Evolutionary conservation across 768 basidiomycete species (phyloP).

Genomic region (Leucocoprinus birnbaumii): DNA sequence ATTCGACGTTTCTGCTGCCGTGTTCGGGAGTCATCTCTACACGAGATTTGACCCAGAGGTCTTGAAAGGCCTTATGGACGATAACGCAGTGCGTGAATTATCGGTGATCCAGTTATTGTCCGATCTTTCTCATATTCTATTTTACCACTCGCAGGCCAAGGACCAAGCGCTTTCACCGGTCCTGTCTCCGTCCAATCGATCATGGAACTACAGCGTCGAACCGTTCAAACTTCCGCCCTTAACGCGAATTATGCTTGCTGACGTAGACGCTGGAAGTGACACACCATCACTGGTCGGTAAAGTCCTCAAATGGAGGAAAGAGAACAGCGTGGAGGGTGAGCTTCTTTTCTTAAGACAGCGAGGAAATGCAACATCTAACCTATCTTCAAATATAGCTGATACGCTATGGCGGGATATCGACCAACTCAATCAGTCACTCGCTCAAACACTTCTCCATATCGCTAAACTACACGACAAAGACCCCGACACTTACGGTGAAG

Average conservation of each 20-base stretch:
- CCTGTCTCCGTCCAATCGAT: conserved; percentile 59
- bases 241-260: conserved; percentile 85
- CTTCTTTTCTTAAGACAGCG: background rate
- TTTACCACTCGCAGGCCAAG: conserved; percentile 9
- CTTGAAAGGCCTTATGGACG: conserved; percentile 62
- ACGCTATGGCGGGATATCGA: conserved; percentile 65
- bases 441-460: conserved; percentile 47
- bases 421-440: conserved; percentile 57
- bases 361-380: background rate
- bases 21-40: conserved; percentile 93
- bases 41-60: conserved; percentile 79
- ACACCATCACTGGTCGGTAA: conserved; percentile 92
- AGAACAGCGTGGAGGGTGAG: conserved; percentile 54
- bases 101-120: background rate
- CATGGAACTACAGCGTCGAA: conserved; percentile 71
- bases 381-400: conserved; percentile 40
- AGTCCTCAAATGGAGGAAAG: conserved; percentile 86
- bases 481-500: conserved; percentile 46
- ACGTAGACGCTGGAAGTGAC: conserved; percentile 94
- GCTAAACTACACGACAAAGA: conserved; percentile 47
- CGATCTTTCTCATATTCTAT: conserved; percentile 7
- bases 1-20: conserved; percentile 93
- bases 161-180: conserved; percentile 41
- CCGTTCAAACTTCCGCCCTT: conserved; percentile 83
- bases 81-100: conserved; percentile 37